phyloP scores from a whole-genome alignment of 306 rosid genomes.

The Mimosa pudica region DNA sequence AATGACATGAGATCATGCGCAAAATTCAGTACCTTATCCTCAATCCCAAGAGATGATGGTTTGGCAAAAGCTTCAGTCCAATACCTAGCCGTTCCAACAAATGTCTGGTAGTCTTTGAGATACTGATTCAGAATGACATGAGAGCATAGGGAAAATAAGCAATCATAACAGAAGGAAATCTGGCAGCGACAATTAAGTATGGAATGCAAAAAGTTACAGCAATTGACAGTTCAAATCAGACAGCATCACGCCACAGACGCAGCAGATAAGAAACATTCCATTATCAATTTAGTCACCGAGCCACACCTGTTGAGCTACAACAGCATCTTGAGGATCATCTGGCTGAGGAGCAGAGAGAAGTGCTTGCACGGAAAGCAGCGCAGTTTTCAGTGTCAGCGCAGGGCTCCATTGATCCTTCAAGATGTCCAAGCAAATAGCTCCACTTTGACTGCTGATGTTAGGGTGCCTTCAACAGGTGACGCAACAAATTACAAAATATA shows the following conservation, averaged over 20 bases:
- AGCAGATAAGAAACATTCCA: conserved; percentile 13
- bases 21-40: conserved; percentile 68
- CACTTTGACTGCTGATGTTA: conserved; percentile 98
- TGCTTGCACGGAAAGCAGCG: conserved; percentile 98
- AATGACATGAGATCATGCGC: conserved; percentile 4
- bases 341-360: conserved; percentile 97
- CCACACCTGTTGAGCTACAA: conserved; percentile 91
- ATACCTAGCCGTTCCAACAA: conserved; percentile 86
- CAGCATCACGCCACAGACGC: conserved; percentile 21
- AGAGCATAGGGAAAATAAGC: too few species aligned
- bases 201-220: not conserved
- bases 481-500: conserved; percentile 7
- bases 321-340: conserved; percentile 99
- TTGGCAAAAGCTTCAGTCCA: conserved; percentile 98
- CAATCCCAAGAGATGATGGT: conserved; percentile 73
- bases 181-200: conserved; percentile 10
- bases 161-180: too few species aligned
- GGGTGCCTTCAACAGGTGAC: conserved; percentile 85
- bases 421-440: conserved; percentile 95
- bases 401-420: conserved; percentile 99
- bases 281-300: not conserved
- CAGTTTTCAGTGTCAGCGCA: conserved; percentile 94
- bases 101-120: conserved; percentile 79
- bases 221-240: conserved; percentile 11
- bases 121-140: conserved; percentile 44